Conservation (phyloP, 495 filamentous ascomycete species). For the Hypoxylon trugodes region DNA sequence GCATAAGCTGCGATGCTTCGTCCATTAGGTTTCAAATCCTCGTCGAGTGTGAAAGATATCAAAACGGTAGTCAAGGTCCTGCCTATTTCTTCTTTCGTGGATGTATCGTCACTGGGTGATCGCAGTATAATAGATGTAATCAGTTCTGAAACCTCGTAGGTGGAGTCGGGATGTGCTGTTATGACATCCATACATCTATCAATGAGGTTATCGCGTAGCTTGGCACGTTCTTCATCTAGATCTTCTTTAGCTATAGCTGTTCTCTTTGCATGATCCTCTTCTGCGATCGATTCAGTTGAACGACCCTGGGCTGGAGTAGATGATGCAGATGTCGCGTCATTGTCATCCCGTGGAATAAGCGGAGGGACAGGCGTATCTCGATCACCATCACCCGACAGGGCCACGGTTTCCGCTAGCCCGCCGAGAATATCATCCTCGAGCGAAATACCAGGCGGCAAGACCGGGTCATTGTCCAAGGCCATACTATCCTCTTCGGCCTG, state of each 20-base stretch:
- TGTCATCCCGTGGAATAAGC: constrained; percentile 20
- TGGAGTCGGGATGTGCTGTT: constrained; percentile 84
- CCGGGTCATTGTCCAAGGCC: constrained; percentile 41
- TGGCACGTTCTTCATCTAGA: constrained; percentile 77
- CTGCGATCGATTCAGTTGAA: constrained; percentile 19
- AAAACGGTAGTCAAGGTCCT: constrained; percentile 85
- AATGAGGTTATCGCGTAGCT: constrained; percentile 78
- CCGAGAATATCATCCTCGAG: constrained; percentile 43
- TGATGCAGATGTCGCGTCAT: constrained; percentile 25
- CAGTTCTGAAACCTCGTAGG: constrained; percentile 89
- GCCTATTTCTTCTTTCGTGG: constrained; percentile 74
- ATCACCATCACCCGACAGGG: constrained; percentile 24
- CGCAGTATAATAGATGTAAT: constrained; percentile 80
- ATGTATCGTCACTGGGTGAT: constrained; percentile 63
- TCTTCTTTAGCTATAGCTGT: constrained; percentile 73
- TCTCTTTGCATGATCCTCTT: constrained; percentile 19
- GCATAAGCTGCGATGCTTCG: constrained; percentile 83
- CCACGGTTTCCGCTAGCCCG: constrained; percentile 22
- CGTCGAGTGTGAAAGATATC: constrained; percentile 80
- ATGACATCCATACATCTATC: constrained; percentile 91
- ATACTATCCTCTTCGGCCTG: constrained; percentile 38
- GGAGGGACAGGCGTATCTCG: constrained; percentile 31
- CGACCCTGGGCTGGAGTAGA: constrained; percentile 35
- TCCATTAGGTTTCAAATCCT: constrained; percentile 73
- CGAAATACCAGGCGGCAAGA: constrained; percentile 16